Evolutionary conservation across 495 filamentous ascomycete species (phyloP), one percentile per base, ranked within the genome.

Genomic region (Hypoxylon crocopeplum): DNA sequence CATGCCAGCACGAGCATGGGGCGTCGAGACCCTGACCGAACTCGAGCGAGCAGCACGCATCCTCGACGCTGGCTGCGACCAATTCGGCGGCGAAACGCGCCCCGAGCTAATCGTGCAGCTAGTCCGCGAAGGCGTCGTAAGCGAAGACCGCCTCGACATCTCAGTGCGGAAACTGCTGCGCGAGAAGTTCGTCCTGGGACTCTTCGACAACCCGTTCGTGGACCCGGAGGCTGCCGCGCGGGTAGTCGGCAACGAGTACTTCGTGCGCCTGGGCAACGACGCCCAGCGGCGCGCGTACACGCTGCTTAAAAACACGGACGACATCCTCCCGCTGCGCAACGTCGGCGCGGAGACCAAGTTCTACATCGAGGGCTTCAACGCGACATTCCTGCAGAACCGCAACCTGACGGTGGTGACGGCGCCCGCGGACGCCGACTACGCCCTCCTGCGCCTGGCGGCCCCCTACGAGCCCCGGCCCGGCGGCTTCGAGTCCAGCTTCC

Each of bases 141-240:
- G 79, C 44, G 72, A 79, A 22, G 62, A 68, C 5, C 66, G 75
- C 40, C 76, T 87, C 38, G 68, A 86, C 63, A 77, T 73, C 5
- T 82, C 85, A 10, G 84, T 87, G 5, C 74, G 77, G 7, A 71
- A 81, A 37, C 57, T 85, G 5, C 76, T 87, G 10, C 71, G 78
- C 4, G 77, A 76, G 22, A 86, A 87, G 69, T 87, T 86, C 56
- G 66, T 77, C 24, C 75, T 83, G 66, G 84, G 85, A 3, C 71
- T 86, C 48, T 86, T 86, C 63, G 85, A 86, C 49, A 77, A 83
- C 40, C 83, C 84, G 1, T 84, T 80, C 62, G 66, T 77, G 11
- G 72, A 75, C 48, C 50, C 54, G 2, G 71, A 69, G 0, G 65
- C 59, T 1, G 73, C 75, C 2, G 56, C 2, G 4, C 48, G 59